Base-by-base conservation (phyloP, 495 filamentous ascomycete species). In the Aspergillus indologenus region DNA sequence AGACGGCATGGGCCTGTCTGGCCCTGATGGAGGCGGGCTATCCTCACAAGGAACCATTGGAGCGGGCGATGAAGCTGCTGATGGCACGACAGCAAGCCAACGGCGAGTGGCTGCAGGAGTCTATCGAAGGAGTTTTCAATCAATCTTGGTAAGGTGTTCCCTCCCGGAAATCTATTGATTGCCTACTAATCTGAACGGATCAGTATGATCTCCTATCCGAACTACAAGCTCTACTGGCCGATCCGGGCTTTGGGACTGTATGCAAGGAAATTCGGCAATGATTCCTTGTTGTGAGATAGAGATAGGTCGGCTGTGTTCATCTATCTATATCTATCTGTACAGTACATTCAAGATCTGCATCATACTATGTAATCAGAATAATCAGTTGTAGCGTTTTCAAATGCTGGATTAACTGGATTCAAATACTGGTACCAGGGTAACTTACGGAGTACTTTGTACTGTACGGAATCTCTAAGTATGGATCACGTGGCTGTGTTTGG, bases 121-220 rank as follows among this genome's bases (percentile, higher is more conserved):
- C 85, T 0, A 97, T 98, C 64, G 94, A 98, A 68, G 94, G 94
- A 7, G 94, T 98, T 14, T 98, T 98, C 78, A 98, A 98, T 75
- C 96, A 97, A 77, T 96, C 86, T 67, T 97, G 94, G 85, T 87
- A 66, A 73, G 84, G n/a, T n/a, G n/a, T n/a, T 83, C 12, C 9
- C 34, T 23, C 14, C 19, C 48, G 2, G 22, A 5, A 14, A 29
- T 52, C 34, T 40, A 23, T 34, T 2, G 51, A 77, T 71, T 73
- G 87, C 89, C 83, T 90, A 89, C 50, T 85, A 84, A 78, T 95
- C 90, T 70, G 31, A 9, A 12, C 53, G 58, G 26, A n/a, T n/a
- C 64, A 90, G 87, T 74, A 98, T 98, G 93, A 98, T 98, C 56
- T 94, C 93, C 4, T 98, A 98, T 68, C 94, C 94, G 57, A 98